Conservation (phyloP, 2,329 filamentous ascomycete species). For the Magnaporthiopsis rhizophila region DNA sequence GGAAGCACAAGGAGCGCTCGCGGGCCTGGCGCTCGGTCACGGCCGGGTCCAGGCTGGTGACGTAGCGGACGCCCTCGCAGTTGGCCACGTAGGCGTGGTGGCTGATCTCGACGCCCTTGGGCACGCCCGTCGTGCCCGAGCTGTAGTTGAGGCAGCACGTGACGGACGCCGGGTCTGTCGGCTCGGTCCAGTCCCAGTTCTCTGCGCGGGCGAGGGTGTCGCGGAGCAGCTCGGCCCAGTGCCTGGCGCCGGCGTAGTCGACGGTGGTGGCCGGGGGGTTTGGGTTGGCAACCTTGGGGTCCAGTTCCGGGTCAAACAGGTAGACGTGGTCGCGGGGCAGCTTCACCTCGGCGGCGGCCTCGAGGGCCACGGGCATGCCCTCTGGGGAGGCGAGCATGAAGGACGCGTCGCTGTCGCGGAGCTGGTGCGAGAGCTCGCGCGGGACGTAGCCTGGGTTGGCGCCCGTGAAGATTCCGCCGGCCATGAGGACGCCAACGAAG, state of each 20-base stretch:
- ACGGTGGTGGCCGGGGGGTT: neutral
- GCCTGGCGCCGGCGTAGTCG: constrained; percentile 32
- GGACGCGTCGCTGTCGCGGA: constrained; percentile 60
- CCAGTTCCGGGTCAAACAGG: constrained; percentile 43
- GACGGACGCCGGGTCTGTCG: constrained; percentile 38
- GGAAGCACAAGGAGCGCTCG: constrained; percentile 51
- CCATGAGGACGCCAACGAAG: constrained; percentile 68
- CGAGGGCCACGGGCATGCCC: constrained; percentile 54
- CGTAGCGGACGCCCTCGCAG: constrained; percentile 48
- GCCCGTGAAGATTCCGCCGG: constrained; percentile 69
- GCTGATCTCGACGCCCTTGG: constrained; percentile 78
- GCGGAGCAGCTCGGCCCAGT: constrained; percentile 56
- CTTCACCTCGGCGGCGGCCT: constrained; percentile 53
- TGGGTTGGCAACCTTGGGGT: constrained; percentile 6
- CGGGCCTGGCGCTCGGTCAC: constrained; percentile 31
- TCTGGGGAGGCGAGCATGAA: constrained; percentile 58
- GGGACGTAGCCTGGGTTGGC: constrained; percentile 41
- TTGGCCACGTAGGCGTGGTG: constrained; percentile 72
- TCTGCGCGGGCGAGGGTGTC: constrained; percentile 38
- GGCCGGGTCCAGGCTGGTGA: constrained; percentile 37
- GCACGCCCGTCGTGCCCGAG: constrained; percentile 70
- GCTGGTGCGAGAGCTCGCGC: constrained; percentile 67
- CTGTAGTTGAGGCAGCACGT: constrained; percentile 72
- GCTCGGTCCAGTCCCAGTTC: constrained; percentile 56
- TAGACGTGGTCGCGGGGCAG: constrained; percentile 51